phyloP scores from a whole-genome alignment of 352 stramenopile genomes.

The Aphanomyces astaci region DNA sequence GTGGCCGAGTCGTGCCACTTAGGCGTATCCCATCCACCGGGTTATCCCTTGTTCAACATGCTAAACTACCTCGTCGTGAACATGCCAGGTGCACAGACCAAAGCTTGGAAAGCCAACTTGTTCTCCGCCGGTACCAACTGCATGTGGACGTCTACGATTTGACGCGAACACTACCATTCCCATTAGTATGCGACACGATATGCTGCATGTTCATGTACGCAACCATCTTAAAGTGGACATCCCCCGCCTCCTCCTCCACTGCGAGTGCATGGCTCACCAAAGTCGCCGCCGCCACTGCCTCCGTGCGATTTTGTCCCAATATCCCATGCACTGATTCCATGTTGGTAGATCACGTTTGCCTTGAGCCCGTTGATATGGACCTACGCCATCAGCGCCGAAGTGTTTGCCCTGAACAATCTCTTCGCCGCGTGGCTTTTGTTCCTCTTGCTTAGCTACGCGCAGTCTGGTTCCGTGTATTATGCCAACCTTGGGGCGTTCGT shows the following conservation, averaged over 20 bases:
- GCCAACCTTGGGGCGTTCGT: conserved; percentile 71
- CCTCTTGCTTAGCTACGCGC: conserved; percentile 43
- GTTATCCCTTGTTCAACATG: conserved; percentile 92
- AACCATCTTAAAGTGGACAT: conserved; percentile 39
- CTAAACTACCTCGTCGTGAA: conserved; percentile 62
- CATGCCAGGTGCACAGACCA: conserved; percentile 29
- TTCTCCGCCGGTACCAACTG: conserved; percentile 57
- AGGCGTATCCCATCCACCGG: conserved; percentile 89
- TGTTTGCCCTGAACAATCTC: conserved; percentile 96
- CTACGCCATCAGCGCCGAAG: conserved; percentile 90
- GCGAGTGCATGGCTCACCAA: conserved; percentile 25
- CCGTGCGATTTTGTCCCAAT: conserved; percentile 28
- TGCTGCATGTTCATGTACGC: conserved; percentile 48
- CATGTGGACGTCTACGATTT: not conserved
- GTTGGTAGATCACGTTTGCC: conserved; percentile 61
- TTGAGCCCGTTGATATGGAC: conserved; percentile 93
- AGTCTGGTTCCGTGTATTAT: conserved; percentile 10
- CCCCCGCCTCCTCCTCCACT: conserved; percentile 4
- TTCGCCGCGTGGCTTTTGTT: conserved; percentile 78
- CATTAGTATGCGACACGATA: conserved; percentile 45
- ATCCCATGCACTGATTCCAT: not conserved
- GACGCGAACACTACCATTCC: not conserved
- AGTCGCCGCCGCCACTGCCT: conserved; percentile 40
- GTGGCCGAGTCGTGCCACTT: conserved; percentile 91
- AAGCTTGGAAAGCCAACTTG: conserved; percentile 84